Evolutionary conservation across 140 eudicot genomes (phyloP).

Genomic region (Anethum foeniculum): DNA sequence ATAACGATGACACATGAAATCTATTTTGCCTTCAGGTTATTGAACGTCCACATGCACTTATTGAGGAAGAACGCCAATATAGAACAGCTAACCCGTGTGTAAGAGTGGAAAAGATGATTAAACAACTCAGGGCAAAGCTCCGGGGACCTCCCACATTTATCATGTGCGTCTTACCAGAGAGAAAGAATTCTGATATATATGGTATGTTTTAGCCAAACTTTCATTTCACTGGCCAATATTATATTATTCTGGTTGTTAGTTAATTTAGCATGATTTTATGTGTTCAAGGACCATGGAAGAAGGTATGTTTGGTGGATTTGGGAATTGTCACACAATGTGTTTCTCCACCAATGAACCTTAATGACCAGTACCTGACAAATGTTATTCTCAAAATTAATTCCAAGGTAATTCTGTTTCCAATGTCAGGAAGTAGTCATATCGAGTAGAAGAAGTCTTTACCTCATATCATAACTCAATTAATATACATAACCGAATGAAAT

Average conservation of each 20-base stretch:
- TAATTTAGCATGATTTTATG: slow-evolving; percentile 12
- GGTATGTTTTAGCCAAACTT: slow-evolving; percentile 27
- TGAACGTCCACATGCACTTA: slow-evolving; percentile 60
- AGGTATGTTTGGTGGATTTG: slow-evolving; percentile 38
- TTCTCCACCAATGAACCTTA: slow-evolving; percentile 52
- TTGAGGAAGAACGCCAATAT: slow-evolving; percentile 67
- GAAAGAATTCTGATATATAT: slow-evolving; percentile 62
- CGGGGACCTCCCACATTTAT: slow-evolving; percentile 47
- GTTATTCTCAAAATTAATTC: slow-evolving; percentile 75
- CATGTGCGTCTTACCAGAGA: slow-evolving; percentile 72
- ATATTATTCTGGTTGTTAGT: background rate
- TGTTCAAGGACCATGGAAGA: slow-evolving; percentile 88
- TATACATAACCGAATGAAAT: too few relatives aligned
- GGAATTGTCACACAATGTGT: slow-evolving; percentile 77
- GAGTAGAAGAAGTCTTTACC: background rate
- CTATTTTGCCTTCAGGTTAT: slow-evolving; percentile 32
- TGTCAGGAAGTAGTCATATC: background rate
- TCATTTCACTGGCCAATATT: background rate
- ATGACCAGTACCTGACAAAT: slow-evolving; percentile 74
- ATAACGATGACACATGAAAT: background rate
- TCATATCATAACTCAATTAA: background rate
- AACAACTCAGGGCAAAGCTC: slow-evolving; percentile 23
- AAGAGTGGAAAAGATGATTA: slow-evolving; percentile 82
- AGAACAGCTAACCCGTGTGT: slow-evolving; percentile 43
- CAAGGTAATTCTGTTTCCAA: slow-evolving; percentile 46